These are phyloP conservation scores for Fusarium sp. DNA, from an alignment of 2,329 filamentous ascomycete genomes.

Conservation along the genomic window DNA sequence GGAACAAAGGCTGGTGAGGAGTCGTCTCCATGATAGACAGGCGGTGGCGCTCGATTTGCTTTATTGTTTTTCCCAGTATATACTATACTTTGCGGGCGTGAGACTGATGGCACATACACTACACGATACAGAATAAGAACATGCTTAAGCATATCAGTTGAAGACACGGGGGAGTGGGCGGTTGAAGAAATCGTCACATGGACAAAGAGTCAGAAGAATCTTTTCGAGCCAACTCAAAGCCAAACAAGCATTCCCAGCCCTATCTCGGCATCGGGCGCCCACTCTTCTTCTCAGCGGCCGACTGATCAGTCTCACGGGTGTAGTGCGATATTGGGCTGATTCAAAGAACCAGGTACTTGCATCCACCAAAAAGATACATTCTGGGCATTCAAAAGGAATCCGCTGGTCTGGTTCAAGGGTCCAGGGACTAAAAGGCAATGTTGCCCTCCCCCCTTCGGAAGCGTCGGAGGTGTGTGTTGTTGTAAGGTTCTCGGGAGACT, in stretches of 20 bases:
- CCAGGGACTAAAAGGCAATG: not conserved
- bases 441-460: constrained; percentile 19
- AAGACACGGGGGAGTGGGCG: constrained; percentile 4
- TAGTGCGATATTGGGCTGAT: not conserved
- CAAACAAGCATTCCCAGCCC: constrained; percentile 16
- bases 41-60: not conserved
- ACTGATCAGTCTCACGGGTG: not conserved
- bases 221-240: not conserved
- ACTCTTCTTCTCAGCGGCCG: not conserved
- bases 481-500: constrained; percentile 2
- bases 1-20: not conserved
- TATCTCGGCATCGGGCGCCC: constrained; percentile 9
- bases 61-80: not conserved
- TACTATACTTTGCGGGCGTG: not conserved
- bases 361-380: constrained; percentile 26
- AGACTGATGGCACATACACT: constrained; percentile 3
- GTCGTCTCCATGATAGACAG: not conserved
- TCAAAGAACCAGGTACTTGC: constrained; percentile 22
- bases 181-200: not conserved
- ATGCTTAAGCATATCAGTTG: not conserved
- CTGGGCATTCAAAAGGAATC: not conserved
- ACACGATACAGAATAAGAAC: constrained; percentile 19
- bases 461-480: constrained; percentile 16
- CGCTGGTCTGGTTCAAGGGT: constrained; percentile 5
- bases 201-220: not conserved